A percentile compares a stretch with the other conserved stretches of the same genome.
These are phyloP conservation scores for Bacidia gigantensis DNA, from an alignment of 495 filamentous ascomycete genomes.

Conservation along the genomic window DNA sequence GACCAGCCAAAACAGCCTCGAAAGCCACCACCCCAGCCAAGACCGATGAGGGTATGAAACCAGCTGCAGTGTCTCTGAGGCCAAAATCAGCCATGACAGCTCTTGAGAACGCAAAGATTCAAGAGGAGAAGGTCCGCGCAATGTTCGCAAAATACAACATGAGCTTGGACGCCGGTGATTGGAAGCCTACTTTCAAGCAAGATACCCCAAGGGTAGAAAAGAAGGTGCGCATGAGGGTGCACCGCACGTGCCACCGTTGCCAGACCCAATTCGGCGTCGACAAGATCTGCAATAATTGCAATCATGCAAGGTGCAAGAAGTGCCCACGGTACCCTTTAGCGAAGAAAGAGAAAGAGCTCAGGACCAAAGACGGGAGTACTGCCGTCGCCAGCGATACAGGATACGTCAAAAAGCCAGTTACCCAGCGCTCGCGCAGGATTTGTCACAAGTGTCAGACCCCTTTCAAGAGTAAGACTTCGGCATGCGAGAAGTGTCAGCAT, in stretches of 20 bases:
- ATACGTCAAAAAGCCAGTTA: conserved; percentile 21
- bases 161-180: conserved; percentile 55
- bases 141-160: conserved; percentile 65
- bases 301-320: conserved; percentile 62
- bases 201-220: conserved; percentile 67
- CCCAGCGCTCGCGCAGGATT: conserved; percentile 56
- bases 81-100: conserved; percentile 12
- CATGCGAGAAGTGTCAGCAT: conserved; percentile 62
- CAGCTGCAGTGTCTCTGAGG: not conserved
- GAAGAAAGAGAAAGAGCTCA: conserved; percentile 33
- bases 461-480: conserved; percentile 44
- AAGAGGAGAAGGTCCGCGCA: conserved; percentile 54
- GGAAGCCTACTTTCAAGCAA: conserved; percentile 41
- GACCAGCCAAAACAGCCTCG: conserved; percentile 7
- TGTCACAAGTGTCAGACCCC: conserved; percentile 63
- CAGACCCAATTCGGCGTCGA: conserved; percentile 55
- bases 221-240: conserved; percentile 82
- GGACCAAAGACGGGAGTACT: conserved; percentile 15
- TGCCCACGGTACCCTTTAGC: conserved; percentile 58
- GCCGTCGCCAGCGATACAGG: conserved; percentile 2
- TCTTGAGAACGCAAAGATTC: conserved; percentile 30
- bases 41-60: conserved; percentile 5
- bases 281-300: conserved; percentile 57
- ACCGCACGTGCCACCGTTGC: conserved; percentile 68
- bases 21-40: conserved; percentile 11